A percentile compares a stretch with the other conserved stretches of the same genome.
Evolutionary conservation across 768 basidiomycete genomes (phyloP).

Genomic region (Strobilomyces confusus): DNA sequence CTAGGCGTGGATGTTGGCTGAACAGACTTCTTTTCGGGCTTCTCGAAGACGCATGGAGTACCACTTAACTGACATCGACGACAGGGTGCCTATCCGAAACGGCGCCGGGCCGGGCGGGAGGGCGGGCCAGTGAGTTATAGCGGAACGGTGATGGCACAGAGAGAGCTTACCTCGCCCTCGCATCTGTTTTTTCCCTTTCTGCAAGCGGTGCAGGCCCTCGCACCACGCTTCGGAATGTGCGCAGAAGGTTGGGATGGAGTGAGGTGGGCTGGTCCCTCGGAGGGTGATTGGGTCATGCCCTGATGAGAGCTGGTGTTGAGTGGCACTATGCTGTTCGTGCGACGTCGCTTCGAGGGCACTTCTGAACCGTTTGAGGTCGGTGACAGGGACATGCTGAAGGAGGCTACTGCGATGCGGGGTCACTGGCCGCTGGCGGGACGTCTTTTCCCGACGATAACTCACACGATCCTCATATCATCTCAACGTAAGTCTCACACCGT

Average conservation of each 20-base stretch:
- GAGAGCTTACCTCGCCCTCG: slow-evolving; percentile 74
- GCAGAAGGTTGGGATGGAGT: slow-evolving; percentile 32
- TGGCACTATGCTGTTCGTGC: slow-evolving; percentile 36
- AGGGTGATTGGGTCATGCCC: slow-evolving; percentile 34
- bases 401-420: slow-evolving; percentile 16
- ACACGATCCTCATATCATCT: not conserved
- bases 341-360: slow-evolving; percentile 52
- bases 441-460: slow-evolving; percentile 11
- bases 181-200: slow-evolving; percentile 92
- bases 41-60: slow-evolving; percentile 81
- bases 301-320: slow-evolving; percentile 14
- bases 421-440: slow-evolving; percentile 7
- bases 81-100: slow-evolving; percentile 71
- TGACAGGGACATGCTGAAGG: slow-evolving; percentile 58
- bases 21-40: slow-evolving; percentile 82
- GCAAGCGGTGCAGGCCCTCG: slow-evolving; percentile 83
- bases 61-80: slow-evolving; percentile 83
- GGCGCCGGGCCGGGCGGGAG: slow-evolving; percentile 70
- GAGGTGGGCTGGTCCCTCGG: slow-evolving; percentile 30
- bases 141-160: slow-evolving; percentile 38
- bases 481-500: too few species aligned
- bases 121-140: slow-evolving; percentile 59
- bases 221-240: slow-evolving; percentile 90
- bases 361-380: slow-evolving; percentile 58
- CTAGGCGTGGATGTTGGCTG: slow-evolving; percentile 58